Evolutionary conservation across 1,139 yeast species (phyloP).

Genomic region (Geotrichum cucujoidarum): DNA sequence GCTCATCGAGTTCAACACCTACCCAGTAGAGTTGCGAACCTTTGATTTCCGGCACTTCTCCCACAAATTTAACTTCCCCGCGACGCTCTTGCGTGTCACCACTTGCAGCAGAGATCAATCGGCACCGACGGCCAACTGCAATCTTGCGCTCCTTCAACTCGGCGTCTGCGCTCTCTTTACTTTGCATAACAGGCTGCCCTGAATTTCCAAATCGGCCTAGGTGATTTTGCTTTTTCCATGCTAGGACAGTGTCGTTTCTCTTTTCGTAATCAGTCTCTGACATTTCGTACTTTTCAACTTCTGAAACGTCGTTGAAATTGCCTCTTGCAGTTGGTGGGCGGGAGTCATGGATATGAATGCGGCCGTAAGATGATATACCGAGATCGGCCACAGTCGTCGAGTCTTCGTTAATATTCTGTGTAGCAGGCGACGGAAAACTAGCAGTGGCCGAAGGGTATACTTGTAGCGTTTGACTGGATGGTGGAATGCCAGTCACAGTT

Average conservation of each 20-base stretch:
- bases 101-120: slow-evolving; percentile 38
- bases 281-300: slow-evolving; percentile 47
- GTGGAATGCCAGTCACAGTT: slow-evolving; percentile 73
- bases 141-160: slow-evolving; percentile 36
- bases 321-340: slow-evolving; percentile 37
- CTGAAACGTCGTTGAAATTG: slow-evolving; percentile 35
- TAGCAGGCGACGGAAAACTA: slow-evolving; percentile 34
- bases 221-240: slow-evolving; percentile 65
- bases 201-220: slow-evolving; percentile 70
- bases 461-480: slow-evolving; percentile 50
- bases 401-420: slow-evolving; percentile 27
- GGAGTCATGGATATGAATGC: slow-evolving; percentile 37
- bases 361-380: slow-evolving; percentile 32
- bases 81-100: slow-evolving; percentile 43
- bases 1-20: slow-evolving; percentile 64
- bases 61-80: slow-evolving; percentile 65
- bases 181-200: slow-evolving; percentile 33
- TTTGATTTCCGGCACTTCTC: slow-evolving; percentile 57
- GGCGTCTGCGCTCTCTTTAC: slow-evolving; percentile 23
- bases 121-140: slow-evolving; percentile 37
- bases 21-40: slow-evolving; percentile 48
- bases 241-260: slow-evolving; percentile 57
- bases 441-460: slow-evolving; percentile 46
- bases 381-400: slow-evolving; percentile 22
- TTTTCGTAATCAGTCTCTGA: slow-evolving; percentile 64